Percentiles rank a stretch among this genome's conserved stretches.
Evolutionary conservation across 768 basidiomycete species (phyloP).

Genomic region (Tulasnella sp.): DNA sequence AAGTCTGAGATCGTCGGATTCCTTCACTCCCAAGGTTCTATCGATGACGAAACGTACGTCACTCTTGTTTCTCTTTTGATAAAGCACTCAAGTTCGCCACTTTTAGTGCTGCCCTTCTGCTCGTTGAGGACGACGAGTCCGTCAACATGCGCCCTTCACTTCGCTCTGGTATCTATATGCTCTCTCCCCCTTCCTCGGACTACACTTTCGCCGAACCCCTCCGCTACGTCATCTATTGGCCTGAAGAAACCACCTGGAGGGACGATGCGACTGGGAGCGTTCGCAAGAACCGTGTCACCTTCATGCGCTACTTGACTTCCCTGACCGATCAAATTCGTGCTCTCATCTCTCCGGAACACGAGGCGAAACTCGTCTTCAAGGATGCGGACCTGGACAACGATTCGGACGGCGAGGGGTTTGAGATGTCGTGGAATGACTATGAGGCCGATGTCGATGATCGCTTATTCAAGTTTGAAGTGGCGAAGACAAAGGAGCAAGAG

Average conservation of each 20-base stretch:
- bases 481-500: slow-evolving; percentile 10
- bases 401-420: neutral
- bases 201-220: neutral
- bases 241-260: slow-evolving; percentile 37
- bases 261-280: slow-evolving; percentile 32
- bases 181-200: slow-evolving; percentile 5
- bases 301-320: slow-evolving; percentile 54
- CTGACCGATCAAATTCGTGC: slow-evolving; percentile 44
- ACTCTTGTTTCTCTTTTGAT: neutral
- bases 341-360: slow-evolving; percentile 40
- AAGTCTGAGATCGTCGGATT: slow-evolving; percentile 39
- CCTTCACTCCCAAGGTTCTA: slow-evolving; percentile 27
- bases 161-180: slow-evolving; percentile 42
- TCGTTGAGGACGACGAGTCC: slow-evolving; percentile 17
- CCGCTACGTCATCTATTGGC: slow-evolving; percentile 49
- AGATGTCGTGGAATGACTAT: neutral
- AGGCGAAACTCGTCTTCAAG: slow-evolving; percentile 35
- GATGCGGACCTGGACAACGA: slow-evolving; percentile 6
- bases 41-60: slow-evolving; percentile 34
- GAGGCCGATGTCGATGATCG: slow-evolving; percentile 1
- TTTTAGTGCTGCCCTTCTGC: slow-evolving; percentile 20
- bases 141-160: slow-evolving; percentile 23
- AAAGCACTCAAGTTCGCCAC: neutral
- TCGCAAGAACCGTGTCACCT: slow-evolving; percentile 43
- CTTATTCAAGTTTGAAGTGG: slow-evolving; percentile 12